A percentile compares a stretch with the other conserved stretches of the same genome.
These are phyloP conservation scores for Phytophthora citricola DNA, from an alignment of 352 stramenopile species.

Conservation along the genomic window DNA sequence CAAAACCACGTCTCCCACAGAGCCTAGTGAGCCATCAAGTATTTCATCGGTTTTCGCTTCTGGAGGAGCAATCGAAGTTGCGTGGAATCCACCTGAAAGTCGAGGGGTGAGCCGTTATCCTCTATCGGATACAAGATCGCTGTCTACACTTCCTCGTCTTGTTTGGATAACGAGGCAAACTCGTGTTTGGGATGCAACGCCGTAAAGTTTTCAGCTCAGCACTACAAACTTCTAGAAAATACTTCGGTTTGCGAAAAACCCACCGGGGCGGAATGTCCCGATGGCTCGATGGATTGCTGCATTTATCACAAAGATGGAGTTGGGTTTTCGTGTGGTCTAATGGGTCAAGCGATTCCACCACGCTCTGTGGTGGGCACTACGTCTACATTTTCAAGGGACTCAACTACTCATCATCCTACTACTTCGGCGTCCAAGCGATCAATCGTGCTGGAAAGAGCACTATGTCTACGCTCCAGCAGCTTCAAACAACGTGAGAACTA, in stretches of 20 bases:
- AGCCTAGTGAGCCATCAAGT: conserved; percentile 44
- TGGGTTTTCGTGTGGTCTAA: conserved; percentile 35
- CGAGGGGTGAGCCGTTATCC: conserved; percentile 42
- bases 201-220: conserved; percentile 25
- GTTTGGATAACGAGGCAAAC: conserved; percentile 24
- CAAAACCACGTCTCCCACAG: conserved; percentile 32
- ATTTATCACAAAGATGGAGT: conserved; percentile 29
- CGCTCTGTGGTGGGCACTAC: conserved; percentile 44
- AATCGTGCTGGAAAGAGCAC: conserved; percentile 47
- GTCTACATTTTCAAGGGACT: conserved; percentile 48
- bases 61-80: conserved; percentile 60
- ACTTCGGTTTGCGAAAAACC: conserved; percentile 28
- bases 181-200: conserved; percentile 45
- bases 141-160: conserved; percentile 39
- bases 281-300: conserved; percentile 54
- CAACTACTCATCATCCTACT: conserved; percentile 59
- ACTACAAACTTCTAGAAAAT: conserved; percentile 34
- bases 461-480: conserved; percentile 33
- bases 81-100: conserved; percentile 51
- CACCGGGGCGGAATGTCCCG: conserved; percentile 30
- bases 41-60: conserved; percentile 37
- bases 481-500: conserved; percentile 46
- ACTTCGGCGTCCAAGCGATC: conserved; percentile 56
- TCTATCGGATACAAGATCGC: conserved; percentile 58
- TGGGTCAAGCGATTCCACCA: conserved; percentile 11